These are phyloP conservation scores for Pseudocohnilembus persalinus DNA, from an alignment of 169 alveolate genomes.

Conservation along the genomic window DNA sequence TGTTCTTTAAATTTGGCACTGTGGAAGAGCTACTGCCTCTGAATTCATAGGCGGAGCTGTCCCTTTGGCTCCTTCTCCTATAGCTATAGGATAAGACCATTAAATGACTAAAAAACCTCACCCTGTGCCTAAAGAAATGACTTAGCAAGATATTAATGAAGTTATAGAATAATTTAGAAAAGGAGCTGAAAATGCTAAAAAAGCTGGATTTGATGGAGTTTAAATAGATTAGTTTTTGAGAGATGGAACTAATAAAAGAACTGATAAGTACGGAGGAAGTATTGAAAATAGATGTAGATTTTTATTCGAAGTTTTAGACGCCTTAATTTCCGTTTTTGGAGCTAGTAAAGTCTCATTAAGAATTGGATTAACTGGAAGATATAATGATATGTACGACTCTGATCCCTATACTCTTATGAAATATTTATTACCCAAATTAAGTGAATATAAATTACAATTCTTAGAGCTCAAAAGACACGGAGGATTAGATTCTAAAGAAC, in stretches of 20 bases:
- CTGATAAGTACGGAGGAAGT: slow-evolving; percentile 75
- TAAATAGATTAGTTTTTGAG: slow-evolving; percentile 57
- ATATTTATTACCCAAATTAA: slow-evolving; percentile 24
- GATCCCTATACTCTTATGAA: slow-evolving; percentile 32
- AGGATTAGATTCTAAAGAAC: not conserved
- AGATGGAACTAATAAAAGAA: slow-evolving; percentile 60
- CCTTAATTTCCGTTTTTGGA: slow-evolving; percentile 55
- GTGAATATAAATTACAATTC: slow-evolving; percentile 24
- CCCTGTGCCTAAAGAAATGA: slow-evolving; percentile 37
- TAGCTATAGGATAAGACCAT: slow-evolving; percentile 15
- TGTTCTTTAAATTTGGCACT: slow-evolving; percentile 30
- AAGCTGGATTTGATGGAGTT: slow-evolving; percentile 67
- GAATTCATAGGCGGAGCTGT: slow-evolving; percentile 23
- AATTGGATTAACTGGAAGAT: slow-evolving; percentile 42
- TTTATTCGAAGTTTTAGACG: slow-evolving; percentile 46
- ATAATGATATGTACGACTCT: slow-evolving; percentile 39
- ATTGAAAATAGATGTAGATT: slow-evolving; percentile 64
- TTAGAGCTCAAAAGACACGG: slow-evolving; percentile 34
- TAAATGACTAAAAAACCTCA: not conserved
- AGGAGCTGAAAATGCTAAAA: slow-evolving; percentile 35
- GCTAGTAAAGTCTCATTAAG: slow-evolving; percentile 42
- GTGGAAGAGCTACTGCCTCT: slow-evolving; percentile 37
- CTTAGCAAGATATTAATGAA: slow-evolving; percentile 29
- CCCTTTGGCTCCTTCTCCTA: slow-evolving; percentile 38
- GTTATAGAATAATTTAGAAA: slow-evolving; percentile 26